Evolutionary conservation across 495 filamentous ascomycete genomes (phyloP), one percentile per base, ranked within the genome.

Genomic region (Penicillium manginii): DNA sequence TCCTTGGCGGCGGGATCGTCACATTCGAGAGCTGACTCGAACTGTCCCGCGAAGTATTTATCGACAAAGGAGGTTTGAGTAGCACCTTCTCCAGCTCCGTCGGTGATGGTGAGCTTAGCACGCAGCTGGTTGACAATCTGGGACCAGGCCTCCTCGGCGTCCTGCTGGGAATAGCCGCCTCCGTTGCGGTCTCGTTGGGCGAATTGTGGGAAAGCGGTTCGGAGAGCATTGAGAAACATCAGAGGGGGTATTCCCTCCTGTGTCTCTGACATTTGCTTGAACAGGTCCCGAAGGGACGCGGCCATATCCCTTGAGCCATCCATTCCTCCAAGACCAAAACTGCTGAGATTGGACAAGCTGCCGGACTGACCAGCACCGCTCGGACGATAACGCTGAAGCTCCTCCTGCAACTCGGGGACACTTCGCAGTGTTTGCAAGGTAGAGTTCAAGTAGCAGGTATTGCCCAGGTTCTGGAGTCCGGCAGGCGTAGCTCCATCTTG

Each of bases 401-500:
- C 88, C 35, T 90, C 81, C 65, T 97, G 91, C 23, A 98, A 82
- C 74, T 98, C 94, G 0, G 96, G 96, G 52, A 98, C 90, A 58
- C 90, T 83, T 54, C 91, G 85, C 55, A 98, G 78, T 4, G 91
- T 86, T 73, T 98, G 94, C 19, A 98, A 82, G 0, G 94, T 97
- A 21, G 96, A 92, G 79, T 98, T 98, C 68, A 98, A 86, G 70
- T 98, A 98, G 79, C 94, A 98, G 2, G 94, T 98, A 69, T 98
- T 98, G 22, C 94, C 94, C 58, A 97, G 78, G 64, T 98, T 98
- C 69, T 92, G 84, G 59, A 98, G 72, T 31, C 94, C 94, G 55
- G 94, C 91, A 12, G 94, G 94, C 48, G 79, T 91, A 43, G 93
- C 94, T 42, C 91, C 93, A 48, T 86, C 88, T 60, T 86, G 81